Evolutionary conservation across 768 basidiomycete genomes (phyloP), one percentile per base, ranked within the genome.

Genomic region (Myochromella boudieri): DNA sequence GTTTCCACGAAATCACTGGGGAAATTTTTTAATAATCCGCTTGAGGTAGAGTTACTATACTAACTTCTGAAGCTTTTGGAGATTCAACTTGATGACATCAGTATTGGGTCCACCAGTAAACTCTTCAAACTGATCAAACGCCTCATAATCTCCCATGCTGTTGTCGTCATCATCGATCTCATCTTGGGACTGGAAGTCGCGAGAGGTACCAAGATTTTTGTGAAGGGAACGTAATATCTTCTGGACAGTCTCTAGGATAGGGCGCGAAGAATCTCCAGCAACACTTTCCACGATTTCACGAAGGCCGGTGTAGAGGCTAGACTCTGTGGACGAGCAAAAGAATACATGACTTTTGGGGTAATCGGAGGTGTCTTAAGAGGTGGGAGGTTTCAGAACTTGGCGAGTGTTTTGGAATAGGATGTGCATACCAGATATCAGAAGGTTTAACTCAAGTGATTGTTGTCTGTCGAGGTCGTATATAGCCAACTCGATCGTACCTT

Each of bases 341-440:
- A 76, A 74, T 0, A 72, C 68, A 58, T 87, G 85, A 48, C 66
- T 69, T 21, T 65, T 65, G 0, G 86, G 86, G 57, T 88, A 88
- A 42, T 82, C 80, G 8, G 84, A 81, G 1, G 83, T 78, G 55
- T 85, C 84, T 84, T 50, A 15, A 32, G 11, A n/a, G n/a, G n/a
- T n/a, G 4, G 4, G 46, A 32, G 17, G 24, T 31, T 20, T 44
- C 11, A 52, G 20, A 33, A 44, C 28, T 10, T 24, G 9, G 4
- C 26, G 21, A 18, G 20, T 14, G 22, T 25, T 17, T 28, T 21
- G 53, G 22, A 24, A 8, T 7, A 21, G 17, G 24, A n/a, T 26
- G 3, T 21, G 55, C 71, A 31, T 53, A 74, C 80, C 82, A 33
- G 81, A 76, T 21, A 81, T 66, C 24, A 81, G 61, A 18, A 84